Conservation (phyloP, 2,329 filamentous ascomycete genomes). For the Fusarium tjaetaba region DNA sequence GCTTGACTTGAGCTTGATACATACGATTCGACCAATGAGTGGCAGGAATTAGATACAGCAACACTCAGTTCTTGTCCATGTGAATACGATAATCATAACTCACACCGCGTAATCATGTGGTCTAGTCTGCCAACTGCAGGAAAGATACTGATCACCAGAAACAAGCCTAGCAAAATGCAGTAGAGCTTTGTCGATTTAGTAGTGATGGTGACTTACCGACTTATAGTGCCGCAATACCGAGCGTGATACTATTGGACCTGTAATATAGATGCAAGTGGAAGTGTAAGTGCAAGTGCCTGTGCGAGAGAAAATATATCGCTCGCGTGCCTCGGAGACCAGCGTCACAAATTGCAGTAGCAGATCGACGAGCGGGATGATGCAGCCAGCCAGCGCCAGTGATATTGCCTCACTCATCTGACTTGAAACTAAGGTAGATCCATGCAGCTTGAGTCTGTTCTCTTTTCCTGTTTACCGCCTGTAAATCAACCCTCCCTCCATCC, state of each 20-base stretch:
- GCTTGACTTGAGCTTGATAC: background rate
- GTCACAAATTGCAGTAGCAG: slow-evolving; percentile 1
- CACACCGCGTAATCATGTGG: background rate
- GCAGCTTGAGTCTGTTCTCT: slow-evolving; percentile 1
- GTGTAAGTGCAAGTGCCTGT: background rate
- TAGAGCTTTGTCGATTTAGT: background rate
- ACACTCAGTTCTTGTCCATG: background rate
- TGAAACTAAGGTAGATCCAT: slow-evolving; percentile 16
- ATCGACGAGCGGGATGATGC: slow-evolving; percentile 9
- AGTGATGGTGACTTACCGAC: slow-evolving; percentile 2
- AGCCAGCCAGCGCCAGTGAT: background rate
- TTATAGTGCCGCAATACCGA: slow-evolving; percentile 5
- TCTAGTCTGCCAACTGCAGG: background rate
- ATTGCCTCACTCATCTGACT: slow-evolving; percentile 26
- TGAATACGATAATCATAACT: slow-evolving; percentile 1
- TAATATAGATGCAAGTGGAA: background rate
- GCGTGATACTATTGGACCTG: background rate
- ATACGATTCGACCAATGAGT: slow-evolving; percentile 23
- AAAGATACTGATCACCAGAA: background rate
- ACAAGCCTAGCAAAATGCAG: background rate
- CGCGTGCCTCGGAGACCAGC: slow-evolving; percentile 20
- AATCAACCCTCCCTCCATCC: slow-evolving; percentile 19
- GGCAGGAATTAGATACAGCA: background rate
- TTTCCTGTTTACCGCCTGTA: slow-evolving; percentile 10
- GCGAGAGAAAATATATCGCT: slow-evolving; percentile 25